These are phyloP conservation scores for Colletotrichum gigasporum DNA, from an alignment of 2,329 filamentous ascomycete genomes.

Conservation along the genomic window DNA sequence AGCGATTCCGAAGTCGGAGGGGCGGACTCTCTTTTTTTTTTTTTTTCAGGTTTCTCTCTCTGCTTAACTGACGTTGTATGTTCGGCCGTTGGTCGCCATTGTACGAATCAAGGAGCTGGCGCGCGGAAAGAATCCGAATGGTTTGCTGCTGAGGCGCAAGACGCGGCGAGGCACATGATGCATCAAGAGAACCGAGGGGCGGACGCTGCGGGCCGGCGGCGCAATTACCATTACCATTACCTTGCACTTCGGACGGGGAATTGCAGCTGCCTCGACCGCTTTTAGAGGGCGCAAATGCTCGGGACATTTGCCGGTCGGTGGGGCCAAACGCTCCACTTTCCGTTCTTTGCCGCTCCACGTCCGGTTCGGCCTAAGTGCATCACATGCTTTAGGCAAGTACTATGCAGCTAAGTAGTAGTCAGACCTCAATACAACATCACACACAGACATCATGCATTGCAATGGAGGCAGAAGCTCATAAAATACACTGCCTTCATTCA, in stretches of 20 bases:
- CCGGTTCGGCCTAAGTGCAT: too few species aligned
- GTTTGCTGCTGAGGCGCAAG: conserved; percentile 8
- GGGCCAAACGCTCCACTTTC: conserved; percentile 13
- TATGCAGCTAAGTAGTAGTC: too few species aligned
- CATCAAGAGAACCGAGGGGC: conserved; percentile 31
- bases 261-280: not conserved
- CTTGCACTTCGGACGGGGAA: not conserved
- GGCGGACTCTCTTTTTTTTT: too few species aligned
- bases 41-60: too few species aligned
- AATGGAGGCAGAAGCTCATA: too few species aligned
- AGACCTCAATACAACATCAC: not conserved
- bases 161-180: conserved; percentile 30
- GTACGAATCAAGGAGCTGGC: conserved; percentile 5
- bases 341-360: too few species aligned
- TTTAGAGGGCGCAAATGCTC: not conserved
- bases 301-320: not conserved
- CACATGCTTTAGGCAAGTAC: too few species aligned
- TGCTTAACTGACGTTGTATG: conserved; percentile 32
- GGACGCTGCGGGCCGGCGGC: too few species aligned
- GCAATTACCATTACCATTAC: too few species aligned
- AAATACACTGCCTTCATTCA: conserved; percentile 33
- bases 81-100: conserved; percentile 23
- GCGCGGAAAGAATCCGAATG: not conserved
- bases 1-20: conserved; percentile 14
- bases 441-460: not conserved